Evolutionary conservation across 768 basidiomycete genomes (phyloP), one percentile per base, ranked within the genome.

Genomic region (Dacryopinax primogenitus): DNA sequence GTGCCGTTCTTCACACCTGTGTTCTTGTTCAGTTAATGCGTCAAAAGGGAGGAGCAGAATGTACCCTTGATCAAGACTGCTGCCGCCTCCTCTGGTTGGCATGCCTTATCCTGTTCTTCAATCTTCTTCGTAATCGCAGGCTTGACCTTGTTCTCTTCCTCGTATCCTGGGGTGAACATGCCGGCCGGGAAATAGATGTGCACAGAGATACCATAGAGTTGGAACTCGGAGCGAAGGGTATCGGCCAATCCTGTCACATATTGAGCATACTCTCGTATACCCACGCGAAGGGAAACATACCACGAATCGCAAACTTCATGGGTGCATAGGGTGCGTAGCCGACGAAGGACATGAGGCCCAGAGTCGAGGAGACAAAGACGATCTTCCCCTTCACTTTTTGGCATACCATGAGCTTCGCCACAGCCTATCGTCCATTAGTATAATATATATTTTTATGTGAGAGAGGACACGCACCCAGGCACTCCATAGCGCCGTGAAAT

Each of bases 181-280:
- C 90, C 90, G 1, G 81, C 81, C 0, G 93, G 91, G 76, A 90
- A 86, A 76, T 84, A 91, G 45, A 90, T 83, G 68, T 93, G 90
- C 4, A 91, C 82, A 63, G 80, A 78, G 71, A 91, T 88, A 62
- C 80, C 82, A 72, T 94, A 92, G 6, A 93, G 77, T 67, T 85
- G 76, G 62, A 91, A 77, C 71, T 95, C 93, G 28, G 84, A 86
- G 7, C 87, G 85, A 15, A 96, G 79, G 0, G 86, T 81, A 66
- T 96, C 93, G 15, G 89, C 90, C 0, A 96, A 82, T 15, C 87
- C 91, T 92, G 71, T 7, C 30, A 26, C 36, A 13, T 34, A 63
- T 12, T 37, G 35, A 33, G 63, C 47, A 4, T 65, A 18, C 26
- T 44, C 33, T 36, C 1, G 15, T 1, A 33, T 61, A 35, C 15